Conservation (phyloP, 2,329 filamentous ascomycete species). For the Cladosporium oxysporum region DNA sequence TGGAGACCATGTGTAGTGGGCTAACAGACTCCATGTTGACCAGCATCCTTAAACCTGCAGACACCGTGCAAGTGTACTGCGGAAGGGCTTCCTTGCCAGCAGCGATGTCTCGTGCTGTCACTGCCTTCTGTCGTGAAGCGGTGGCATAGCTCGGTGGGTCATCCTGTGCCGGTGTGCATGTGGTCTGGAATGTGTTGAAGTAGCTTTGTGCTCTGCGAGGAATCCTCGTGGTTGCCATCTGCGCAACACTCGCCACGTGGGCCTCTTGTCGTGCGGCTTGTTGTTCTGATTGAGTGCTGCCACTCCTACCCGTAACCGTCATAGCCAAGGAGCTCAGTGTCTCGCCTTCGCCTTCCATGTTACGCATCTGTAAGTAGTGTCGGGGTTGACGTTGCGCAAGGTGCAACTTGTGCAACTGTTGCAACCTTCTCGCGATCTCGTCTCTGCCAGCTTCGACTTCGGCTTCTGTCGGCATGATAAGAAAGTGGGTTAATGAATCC, state of each 20-base stretch:
- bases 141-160: conserved; percentile 36
- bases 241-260: not conserved
- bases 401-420: conserved; percentile 17
- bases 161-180: conserved; percentile 33
- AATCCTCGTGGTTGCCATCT: conserved; percentile 19
- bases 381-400: conserved; percentile 1
- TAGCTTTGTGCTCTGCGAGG: conserved; percentile 35
- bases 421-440: conserved; percentile 14
- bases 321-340: conserved; percentile 12
- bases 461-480: conserved; percentile 2
- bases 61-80: conserved; percentile 38
- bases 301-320: not conserved
- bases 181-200: conserved; percentile 39
- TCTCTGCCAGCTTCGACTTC: conserved; percentile 18
- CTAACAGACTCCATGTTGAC: conserved; percentile 38
- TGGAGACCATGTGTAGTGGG: conserved; percentile 32
- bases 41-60: conserved; percentile 34
- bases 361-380: not conserved
- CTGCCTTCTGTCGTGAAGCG: conserved; percentile 25
- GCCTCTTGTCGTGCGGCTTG: not conserved
- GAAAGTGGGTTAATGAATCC: not conserved
- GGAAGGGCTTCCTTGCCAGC: conserved; percentile 35
- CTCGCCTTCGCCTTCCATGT: conserved; percentile 11
- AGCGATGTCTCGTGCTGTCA: conserved; percentile 21
- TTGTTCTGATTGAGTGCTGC: not conserved